phyloP scores from a whole-genome alignment of 805 yeast species.

The Saccharomycopsis malanga region DNA sequence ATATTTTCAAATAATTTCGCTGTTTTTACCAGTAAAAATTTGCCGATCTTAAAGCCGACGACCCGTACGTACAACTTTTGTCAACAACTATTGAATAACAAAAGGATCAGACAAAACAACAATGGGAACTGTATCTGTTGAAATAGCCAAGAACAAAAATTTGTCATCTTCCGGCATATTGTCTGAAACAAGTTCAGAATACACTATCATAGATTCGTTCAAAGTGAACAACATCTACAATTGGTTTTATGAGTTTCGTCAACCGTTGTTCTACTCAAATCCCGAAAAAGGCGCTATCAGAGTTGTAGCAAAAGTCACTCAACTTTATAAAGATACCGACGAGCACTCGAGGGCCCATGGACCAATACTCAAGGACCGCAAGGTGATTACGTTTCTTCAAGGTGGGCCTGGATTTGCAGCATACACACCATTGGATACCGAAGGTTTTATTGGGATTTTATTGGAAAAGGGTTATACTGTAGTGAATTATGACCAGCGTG shows the following conservation, averaged over 20 bases:
- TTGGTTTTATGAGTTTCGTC: constrained; percentile 16
- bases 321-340: constrained; percentile 14
- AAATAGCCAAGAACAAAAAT: too few species aligned
- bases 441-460: constrained; percentile 34
- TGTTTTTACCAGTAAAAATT: too few species aligned
- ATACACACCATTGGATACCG: constrained; percentile 32
- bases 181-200: background rate
- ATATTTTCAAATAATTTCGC: too few species aligned
- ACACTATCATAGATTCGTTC: constrained; percentile 15
- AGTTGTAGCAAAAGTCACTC: constrained; percentile 18
- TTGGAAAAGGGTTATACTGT: constrained; percentile 38
- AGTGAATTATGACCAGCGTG: constrained; percentile 49
- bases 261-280: constrained; percentile 14
- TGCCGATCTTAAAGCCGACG: too few species aligned
- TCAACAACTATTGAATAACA: too few species aligned
- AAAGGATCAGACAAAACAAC: too few species aligned
- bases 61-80: too few species aligned
- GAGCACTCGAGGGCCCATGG: constrained; percentile 8
- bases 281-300: constrained; percentile 8
- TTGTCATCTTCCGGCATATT: too few species aligned
- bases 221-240: constrained; percentile 15
- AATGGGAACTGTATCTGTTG: background rate
- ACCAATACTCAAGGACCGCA: constrained; percentile 19
- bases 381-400: constrained; percentile 38
- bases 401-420: constrained; percentile 50